A percentile compares a stretch with the other conserved stretches of the same genome.
These are phyloP conservation scores for Kingdonia uniflora DNA, from an alignment of 164 flowering plant genomes.

Conservation along the genomic window DNA sequence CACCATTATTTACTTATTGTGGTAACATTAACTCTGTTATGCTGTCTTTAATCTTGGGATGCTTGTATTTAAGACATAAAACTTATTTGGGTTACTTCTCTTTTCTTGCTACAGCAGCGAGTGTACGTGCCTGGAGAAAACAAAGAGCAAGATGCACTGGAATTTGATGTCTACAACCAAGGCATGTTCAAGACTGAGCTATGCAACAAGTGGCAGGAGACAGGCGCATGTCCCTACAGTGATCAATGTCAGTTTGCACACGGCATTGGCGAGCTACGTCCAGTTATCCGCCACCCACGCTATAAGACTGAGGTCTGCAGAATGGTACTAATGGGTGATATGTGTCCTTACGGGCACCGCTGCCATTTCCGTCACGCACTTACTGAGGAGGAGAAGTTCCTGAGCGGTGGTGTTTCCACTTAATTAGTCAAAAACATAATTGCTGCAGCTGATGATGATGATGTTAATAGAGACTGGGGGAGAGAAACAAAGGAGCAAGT, in stretches of 20 bases:
- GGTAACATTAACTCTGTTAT: too few relatives aligned
- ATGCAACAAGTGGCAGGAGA: constrained; percentile 94
- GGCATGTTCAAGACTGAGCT: constrained; percentile 90
- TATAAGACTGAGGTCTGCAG: constrained; percentile 94
- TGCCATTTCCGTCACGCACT: constrained; percentile 92
- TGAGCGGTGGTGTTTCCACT: constrained; percentile 7
- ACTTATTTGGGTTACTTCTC: too few relatives aligned
- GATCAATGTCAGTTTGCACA: constrained; percentile 86
- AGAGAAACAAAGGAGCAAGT: not conserved
- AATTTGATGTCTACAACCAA: constrained; percentile 71
- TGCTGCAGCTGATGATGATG: not conserved
- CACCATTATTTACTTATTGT: too few relatives aligned
- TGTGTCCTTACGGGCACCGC: constrained; percentile 89
- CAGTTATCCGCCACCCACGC: constrained; percentile 90
- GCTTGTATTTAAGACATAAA: too few relatives aligned
- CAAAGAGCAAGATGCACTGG: constrained; percentile 48
- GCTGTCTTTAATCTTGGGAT: too few relatives aligned
- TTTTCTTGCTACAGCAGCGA: not conserved
- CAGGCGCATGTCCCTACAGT: constrained; percentile 73
- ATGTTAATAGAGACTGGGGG: not conserved
- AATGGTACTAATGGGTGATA: constrained; percentile 70
- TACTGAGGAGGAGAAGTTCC: constrained; percentile 52
- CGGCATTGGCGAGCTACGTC: constrained; percentile 82
- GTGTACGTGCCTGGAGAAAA: constrained; percentile 47
- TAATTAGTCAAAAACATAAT: not conserved